Evolutionary conservation across 495 filamentous ascomycete species (phyloP).

Genomic region (Amorphotheca resinae): DNA sequence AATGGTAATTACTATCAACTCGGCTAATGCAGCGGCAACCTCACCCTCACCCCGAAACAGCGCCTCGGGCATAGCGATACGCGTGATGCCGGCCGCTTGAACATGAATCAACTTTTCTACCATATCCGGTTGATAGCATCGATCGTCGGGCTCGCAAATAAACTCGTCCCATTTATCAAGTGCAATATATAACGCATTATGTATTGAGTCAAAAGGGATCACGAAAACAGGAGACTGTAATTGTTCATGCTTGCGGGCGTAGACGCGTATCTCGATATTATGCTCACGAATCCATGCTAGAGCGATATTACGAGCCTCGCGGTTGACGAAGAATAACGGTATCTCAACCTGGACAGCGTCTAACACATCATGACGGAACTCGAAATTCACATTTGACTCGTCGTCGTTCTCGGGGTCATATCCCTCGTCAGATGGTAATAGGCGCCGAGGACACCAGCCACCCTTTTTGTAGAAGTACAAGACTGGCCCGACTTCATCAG

Average conservation of each 20-base stretch:
- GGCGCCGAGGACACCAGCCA: background rate
- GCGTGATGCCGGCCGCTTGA: background rate
- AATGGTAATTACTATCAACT: too few species aligned
- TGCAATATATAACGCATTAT: background rate
- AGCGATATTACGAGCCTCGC: slow-evolving; percentile 1
- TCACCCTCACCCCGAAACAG: background rate
- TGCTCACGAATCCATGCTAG: slow-evolving; percentile 1
- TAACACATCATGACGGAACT: background rate
- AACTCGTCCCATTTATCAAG: slow-evolving; percentile 1
- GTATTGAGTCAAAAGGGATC: background rate
- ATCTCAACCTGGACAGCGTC: background rate
- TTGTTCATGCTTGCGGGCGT: background rate
- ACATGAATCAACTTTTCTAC: background rate
- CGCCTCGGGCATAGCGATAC: background rate
- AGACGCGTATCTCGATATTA: background rate
- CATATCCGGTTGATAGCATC: background rate
- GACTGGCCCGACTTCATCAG: background rate
- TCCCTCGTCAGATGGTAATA: background rate
- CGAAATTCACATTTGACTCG: background rate
- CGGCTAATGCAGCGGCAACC: background rate
- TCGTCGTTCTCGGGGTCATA: background rate
- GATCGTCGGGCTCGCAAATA: background rate
- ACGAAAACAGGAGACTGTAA: background rate
- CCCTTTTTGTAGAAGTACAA: slow-evolving; percentile 1
- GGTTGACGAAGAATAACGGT: slow-evolving; percentile 2